phyloP scores from a whole-genome alignment of 78 protist species.

The Bigelowiella natans region DNA sequence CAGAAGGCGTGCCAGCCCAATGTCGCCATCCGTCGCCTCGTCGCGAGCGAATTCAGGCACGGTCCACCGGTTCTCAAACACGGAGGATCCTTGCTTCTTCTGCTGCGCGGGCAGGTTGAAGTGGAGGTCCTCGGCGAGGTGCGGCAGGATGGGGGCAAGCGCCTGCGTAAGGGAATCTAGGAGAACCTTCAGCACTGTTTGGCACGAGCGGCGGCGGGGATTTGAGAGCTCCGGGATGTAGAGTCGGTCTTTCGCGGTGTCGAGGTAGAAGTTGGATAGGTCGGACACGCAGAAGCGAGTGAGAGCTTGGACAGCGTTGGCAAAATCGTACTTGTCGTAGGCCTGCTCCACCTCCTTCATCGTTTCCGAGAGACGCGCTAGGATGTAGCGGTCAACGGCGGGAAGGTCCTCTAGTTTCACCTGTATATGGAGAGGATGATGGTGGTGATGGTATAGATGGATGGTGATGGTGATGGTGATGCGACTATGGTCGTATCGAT shows the following conservation, averaged over 20 bases:
- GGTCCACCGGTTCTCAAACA: neutral
- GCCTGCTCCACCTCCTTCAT: neutral
- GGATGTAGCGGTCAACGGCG: too few relatives aligned
- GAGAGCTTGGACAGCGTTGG: neutral
- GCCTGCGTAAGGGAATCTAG: neutral
- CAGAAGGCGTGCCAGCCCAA: neutral
- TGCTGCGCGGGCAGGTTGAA: neutral
- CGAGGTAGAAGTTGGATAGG: slow-evolving; percentile 69
- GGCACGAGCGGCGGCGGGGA: slow-evolving; percentile 25
- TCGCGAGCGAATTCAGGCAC: neutral
- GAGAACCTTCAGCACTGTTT: neutral
- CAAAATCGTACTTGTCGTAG: slow-evolving; percentile 2
- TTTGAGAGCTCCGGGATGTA: slow-evolving; percentile 45
- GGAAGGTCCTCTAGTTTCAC: too few relatives aligned
- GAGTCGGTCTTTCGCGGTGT: slow-evolving; percentile 55
- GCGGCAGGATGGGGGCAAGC: slow-evolving; percentile 43
- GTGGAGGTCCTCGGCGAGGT: slow-evolving; percentile 44
- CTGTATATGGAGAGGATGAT: too few relatives aligned
- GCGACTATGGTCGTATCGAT: too few relatives aligned
- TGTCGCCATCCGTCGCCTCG: neutral
- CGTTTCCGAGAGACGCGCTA: too few relatives aligned
- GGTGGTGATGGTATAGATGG: too few relatives aligned
- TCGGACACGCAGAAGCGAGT: slow-evolving; percentile 28
- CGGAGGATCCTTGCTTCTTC: neutral
- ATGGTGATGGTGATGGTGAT: too few relatives aligned